Percentiles rank a stretch among this genome's conserved stretches.
Evolutionary conservation across 1,139 yeast genomes (phyloP).

Genomic region (Debaryomyces udenii): DNA sequence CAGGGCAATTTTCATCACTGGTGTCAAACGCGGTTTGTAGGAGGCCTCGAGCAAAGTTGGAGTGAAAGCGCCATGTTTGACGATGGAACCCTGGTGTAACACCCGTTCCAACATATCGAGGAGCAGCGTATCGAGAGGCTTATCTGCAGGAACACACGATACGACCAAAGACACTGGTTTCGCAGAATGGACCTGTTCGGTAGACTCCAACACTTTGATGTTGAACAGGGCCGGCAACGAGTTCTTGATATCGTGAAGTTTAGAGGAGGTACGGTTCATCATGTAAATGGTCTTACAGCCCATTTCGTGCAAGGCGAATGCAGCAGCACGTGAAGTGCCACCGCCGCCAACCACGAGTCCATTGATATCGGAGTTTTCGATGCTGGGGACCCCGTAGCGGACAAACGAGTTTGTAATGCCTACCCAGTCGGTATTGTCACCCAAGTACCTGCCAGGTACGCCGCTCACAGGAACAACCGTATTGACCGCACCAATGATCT

Average conservation of each 20-base stretch:
- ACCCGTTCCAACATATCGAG: slow-evolving; percentile 49
- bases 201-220: slow-evolving; percentile 59
- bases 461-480: slow-evolving; percentile 65
- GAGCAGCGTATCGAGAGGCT: slow-evolving; percentile 62
- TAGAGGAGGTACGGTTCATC: slow-evolving; percentile 76
- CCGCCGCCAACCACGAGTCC: slow-evolving; percentile 94
- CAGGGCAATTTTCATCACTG: slow-evolving; percentile 75
- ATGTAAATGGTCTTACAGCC: slow-evolving; percentile 80
- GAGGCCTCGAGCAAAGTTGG: slow-evolving; percentile 86
- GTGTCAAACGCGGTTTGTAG: slow-evolving; percentile 84
- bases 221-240: slow-evolving; percentile 65
- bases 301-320: slow-evolving; percentile 77
- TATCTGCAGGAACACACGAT: slow-evolving; percentile 89
- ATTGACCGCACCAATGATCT: slow-evolving; percentile 87
- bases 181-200: slow-evolving; percentile 44
- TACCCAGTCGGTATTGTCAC: slow-evolving; percentile 96
- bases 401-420: slow-evolving; percentile 77
- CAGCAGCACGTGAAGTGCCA: slow-evolving; percentile 96
- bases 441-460: slow-evolving; percentile 56
- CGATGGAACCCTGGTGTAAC: slow-evolving; percentile 42
- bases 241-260: slow-evolving; percentile 59
- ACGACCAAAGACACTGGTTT: slow-evolving; percentile 64
- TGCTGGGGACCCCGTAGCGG: slow-evolving; percentile 59
- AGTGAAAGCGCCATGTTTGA: slow-evolving; percentile 32
- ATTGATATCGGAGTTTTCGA: slow-evolving; percentile 35